phyloP scores from a whole-genome alignment of 2,329 filamentous ascomycete genomes.

The Claviceps maximensis region DNA sequence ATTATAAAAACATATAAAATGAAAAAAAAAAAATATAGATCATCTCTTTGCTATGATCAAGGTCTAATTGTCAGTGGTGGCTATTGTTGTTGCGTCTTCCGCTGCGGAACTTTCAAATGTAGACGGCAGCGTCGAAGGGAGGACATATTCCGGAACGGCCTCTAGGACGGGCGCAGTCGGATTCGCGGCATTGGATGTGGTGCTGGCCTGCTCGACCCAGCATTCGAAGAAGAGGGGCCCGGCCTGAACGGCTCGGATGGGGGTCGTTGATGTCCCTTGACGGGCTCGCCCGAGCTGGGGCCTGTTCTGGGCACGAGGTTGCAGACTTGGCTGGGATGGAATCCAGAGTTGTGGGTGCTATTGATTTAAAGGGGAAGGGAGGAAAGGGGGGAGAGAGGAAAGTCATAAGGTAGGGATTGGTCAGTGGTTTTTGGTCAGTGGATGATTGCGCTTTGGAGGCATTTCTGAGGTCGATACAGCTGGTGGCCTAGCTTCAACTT shows the following conservation, averaged over 20 bases:
- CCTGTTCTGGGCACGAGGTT: constrained; percentile 21
- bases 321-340: constrained; percentile 36
- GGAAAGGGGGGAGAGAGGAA: not conserved
- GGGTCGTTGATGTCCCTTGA: constrained; percentile 29
- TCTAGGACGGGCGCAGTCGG: not conserved
- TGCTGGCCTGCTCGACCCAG: constrained; percentile 41
- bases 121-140: not conserved
- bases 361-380: not conserved
- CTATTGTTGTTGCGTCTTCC: not conserved
- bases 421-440: not conserved
- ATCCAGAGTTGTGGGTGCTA: constrained; percentile 50
- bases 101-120: not conserved
- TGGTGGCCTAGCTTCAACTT: constrained; percentile 12
- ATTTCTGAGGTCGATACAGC: not conserved
- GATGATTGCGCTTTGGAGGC: not conserved
- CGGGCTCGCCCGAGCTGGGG: constrained; percentile 16
- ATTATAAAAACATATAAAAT: too few species aligned
- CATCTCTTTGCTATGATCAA: constrained; percentile 1
- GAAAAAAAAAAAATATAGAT: not conserved
- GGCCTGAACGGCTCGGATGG: constrained; percentile 40
- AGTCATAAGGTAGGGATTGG: not conserved
- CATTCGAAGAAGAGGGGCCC: constrained; percentile 52
- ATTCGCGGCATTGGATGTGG: not conserved
- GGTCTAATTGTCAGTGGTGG: not conserved
- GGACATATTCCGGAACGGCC: not conserved